phyloP scores from a whole-genome alignment of 2,329 filamentous ascomycete species.

The Diplodia seriata region DNA sequence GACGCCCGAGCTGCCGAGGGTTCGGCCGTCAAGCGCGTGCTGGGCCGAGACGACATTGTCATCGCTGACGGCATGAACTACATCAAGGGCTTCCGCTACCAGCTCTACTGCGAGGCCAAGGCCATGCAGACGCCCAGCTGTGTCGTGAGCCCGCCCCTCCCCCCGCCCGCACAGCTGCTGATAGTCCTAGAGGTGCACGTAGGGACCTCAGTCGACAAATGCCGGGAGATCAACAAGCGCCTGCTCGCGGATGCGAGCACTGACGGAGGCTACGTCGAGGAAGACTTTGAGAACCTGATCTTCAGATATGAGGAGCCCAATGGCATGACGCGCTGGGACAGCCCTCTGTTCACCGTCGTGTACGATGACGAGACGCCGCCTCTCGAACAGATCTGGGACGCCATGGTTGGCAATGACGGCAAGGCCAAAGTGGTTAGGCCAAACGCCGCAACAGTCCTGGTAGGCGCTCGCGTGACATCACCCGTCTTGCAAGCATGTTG shows the following conservation, averaged over 20 bases:
- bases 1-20: slow-evolving; percentile 79
- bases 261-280: slow-evolving; percentile 59
- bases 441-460: slow-evolving; percentile 76
- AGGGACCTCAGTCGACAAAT: slow-evolving; percentile 63
- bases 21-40: slow-evolving; percentile 77
- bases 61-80: slow-evolving; percentile 84
- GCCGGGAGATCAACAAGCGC: slow-evolving; percentile 65
- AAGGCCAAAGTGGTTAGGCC: slow-evolving; percentile 71
- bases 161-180: slow-evolving; percentile 36
- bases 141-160: slow-evolving; percentile 60
- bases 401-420: slow-evolving; percentile 67
- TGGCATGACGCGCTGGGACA: slow-evolving; percentile 84
- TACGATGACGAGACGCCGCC: slow-evolving; percentile 76
- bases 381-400: slow-evolving; percentile 76
- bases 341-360: slow-evolving; percentile 78
- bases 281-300: slow-evolving; percentile 79
- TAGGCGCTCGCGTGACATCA: slow-evolving; percentile 36
- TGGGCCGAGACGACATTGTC: slow-evolving; percentile 76
- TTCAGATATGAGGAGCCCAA: slow-evolving; percentile 89
- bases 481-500: slow-evolving; percentile 5
- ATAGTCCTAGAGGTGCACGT: slow-evolving; percentile 60
- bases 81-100: slow-evolving; percentile 89
- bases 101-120: slow-evolving; percentile 85
- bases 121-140: slow-evolving; percentile 77
- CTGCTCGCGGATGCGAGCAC: slow-evolving; percentile 54